A percentile compares a stretch with the other conserved stretches of the same genome.
phyloP scores from a whole-genome alignment of 305 asterid genomes.

The Petunia hybrid region DNA sequence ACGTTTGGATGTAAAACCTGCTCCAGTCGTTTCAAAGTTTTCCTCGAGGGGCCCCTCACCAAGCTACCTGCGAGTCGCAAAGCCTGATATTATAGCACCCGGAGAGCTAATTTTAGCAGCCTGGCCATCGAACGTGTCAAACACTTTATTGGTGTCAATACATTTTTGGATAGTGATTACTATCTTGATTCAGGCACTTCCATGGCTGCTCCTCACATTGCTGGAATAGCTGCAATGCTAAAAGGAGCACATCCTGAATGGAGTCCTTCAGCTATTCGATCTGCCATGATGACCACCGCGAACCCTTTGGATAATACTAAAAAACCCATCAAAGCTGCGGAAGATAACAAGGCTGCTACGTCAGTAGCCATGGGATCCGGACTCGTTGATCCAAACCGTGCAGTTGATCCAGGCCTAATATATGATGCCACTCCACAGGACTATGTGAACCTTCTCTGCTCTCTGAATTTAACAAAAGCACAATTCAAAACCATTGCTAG shows the following conservation, averaged over 20 bases:
- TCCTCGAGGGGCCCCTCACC: slow-evolving; percentile 19
- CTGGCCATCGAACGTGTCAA: slow-evolving; percentile 28
- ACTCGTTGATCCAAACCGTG: slow-evolving; percentile 43
- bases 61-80: neutral
- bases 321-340: slow-evolving; percentile 23
- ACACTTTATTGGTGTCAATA: neutral
- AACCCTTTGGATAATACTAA: slow-evolving; percentile 34
- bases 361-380: slow-evolving; percentile 48
- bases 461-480: slow-evolving; percentile 35
- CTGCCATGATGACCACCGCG: slow-evolving; percentile 46
- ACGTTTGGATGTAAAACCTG: neutral
- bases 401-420: slow-evolving; percentile 44
- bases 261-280: slow-evolving; percentile 42
- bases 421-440: slow-evolving; percentile 36
- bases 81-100: slow-evolving; percentile 14
- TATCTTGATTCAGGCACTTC: slow-evolving; percentile 34
- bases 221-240: slow-evolving; percentile 39
- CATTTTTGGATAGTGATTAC: neutral
- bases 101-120: slow-evolving; percentile 30
- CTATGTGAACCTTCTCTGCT: slow-evolving; percentile 38
- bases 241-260: slow-evolving; percentile 42
- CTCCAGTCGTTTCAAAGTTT: neutral
- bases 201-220: slow-evolving; percentile 36
- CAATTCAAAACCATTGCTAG: slow-evolving; percentile 35
- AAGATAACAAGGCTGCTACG: slow-evolving; percentile 5